Base-by-base conservation (phyloP, 1,284 basidiomycete species). In the Ustilago esculenta region DNA sequence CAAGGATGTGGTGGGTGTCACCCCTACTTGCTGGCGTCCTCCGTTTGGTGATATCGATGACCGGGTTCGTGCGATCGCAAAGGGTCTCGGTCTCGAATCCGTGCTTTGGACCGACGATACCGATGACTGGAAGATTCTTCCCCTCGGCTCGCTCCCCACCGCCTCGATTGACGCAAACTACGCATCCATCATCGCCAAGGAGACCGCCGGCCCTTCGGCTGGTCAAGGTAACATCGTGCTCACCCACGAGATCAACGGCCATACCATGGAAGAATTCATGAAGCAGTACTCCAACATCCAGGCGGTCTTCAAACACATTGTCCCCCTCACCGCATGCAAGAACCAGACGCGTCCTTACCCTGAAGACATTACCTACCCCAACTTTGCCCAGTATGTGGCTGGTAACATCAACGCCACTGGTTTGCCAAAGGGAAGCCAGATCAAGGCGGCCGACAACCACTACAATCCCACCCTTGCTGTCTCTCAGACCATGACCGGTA, bases 41-140 rank as follows among this genome's bases (percentile, higher is more conserved):
- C 84, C 85, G 4, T 86, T 81, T 72, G 85, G 85, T 77, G 85
- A 84, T 52, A 81, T 85, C 30, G 86, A 87, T 74, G 85, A 86
- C 77, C 84, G 86, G 25, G 83, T 87, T 35, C 83, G 86, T 24
- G 76, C 82, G 11, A 86, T 87, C 52, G 86, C 86, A 23, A 53
- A 77, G 3, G 79, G 71, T 5, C 79, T 87, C 27, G 85, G 84
- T 55, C 72, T 87, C 66, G 83, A 82, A 17, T 84, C 84, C 24
- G 81, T 85, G 46, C 74, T 86, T 29, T 87, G 85, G 85, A 79
- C 79, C n/a, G 81, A 84, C 45, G 84, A 85, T 66, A 77, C 73
- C 12, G 49, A 84, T 35, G 85, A 85, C 75, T 85, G 84, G 84
- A 60, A 79, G 52, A 81, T 82, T 18, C 69, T 75, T 17, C 73